These are phyloP conservation scores for Calendula officinalis DNA, from an alignment of 129 eudicot species.

Conservation along the genomic window DNA sequence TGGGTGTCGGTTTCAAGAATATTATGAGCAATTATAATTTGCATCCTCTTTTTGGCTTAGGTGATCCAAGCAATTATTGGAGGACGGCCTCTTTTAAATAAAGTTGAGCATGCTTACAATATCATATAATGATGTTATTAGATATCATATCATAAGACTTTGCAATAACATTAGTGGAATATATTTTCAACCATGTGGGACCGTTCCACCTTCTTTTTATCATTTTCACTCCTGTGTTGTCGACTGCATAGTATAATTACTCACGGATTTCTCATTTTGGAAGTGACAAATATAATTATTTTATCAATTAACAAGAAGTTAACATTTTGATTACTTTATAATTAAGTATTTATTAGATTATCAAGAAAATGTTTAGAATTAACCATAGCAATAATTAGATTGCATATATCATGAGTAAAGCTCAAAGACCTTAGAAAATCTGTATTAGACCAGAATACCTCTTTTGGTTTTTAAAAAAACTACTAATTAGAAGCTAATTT, in stretches of 20 bases:
- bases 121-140: constrained; percentile 17
- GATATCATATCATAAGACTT: constrained; percentile 17
- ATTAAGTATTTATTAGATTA: neutral
- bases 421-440: too few species aligned
- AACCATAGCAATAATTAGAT: too few species aligned
- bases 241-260: constrained; percentile 4
- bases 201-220: constrained; percentile 9
- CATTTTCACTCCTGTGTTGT: constrained; percentile 14
- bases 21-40: too few species aligned
- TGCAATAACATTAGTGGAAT: constrained; percentile 20
- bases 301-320: neutral
- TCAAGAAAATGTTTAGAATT: neutral
- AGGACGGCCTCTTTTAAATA: constrained; percentile 1
- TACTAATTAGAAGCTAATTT: too few species aligned
- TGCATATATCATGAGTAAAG: too few species aligned
- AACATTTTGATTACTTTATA: neutral
- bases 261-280: constrained; percentile 21
- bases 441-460: too few species aligned
- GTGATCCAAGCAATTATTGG: constrained; percentile 15
- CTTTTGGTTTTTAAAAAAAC: too few species aligned
- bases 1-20: too few species aligned
- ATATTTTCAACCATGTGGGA: constrained; percentile 21
- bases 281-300: constrained; percentile 9
- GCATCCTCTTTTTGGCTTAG: neutral
- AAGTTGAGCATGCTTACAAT: constrained; percentile 32